Percentiles rank a stretch among this genome's conserved stretches.
phyloP scores from a whole-genome alignment of 2,329 filamentous ascomycete species.

The Torrubiella hemipterigena region DNA sequence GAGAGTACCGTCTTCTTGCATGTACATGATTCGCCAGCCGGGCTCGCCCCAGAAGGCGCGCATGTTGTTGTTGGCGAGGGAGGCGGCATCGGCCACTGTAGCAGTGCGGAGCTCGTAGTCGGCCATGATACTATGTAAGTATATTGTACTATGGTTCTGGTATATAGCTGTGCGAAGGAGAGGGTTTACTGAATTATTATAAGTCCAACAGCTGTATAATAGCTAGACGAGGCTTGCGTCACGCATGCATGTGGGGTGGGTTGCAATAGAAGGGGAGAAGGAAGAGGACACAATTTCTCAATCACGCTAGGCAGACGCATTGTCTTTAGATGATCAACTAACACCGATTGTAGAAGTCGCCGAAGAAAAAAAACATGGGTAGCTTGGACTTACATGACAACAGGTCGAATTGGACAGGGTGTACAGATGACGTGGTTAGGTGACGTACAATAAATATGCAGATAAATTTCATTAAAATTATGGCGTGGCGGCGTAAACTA shows the following conservation, averaged over 20 bases:
- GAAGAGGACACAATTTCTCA: too few species aligned
- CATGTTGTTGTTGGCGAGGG: conserved; percentile 10
- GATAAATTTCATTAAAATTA: not conserved
- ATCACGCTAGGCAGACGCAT: not conserved
- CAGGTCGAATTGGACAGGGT: too few species aligned
- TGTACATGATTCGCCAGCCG: conserved; percentile 11
- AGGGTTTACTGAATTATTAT: conserved; percentile 1
- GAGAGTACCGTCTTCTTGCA: too few species aligned
- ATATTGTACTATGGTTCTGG: not conserved
- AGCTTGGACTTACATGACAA: not conserved
- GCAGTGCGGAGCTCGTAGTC: conserved; percentile 2
- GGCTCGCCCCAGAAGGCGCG: conserved; percentile 9
- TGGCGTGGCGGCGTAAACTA: not conserved
- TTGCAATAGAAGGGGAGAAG: too few species aligned
- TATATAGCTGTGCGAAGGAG: not conserved
- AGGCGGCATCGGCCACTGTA: conserved; percentile 4
- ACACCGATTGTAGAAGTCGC: not conserved
- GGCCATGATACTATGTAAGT: not conserved
- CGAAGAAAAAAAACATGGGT: not conserved
- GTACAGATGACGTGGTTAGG: too few species aligned
- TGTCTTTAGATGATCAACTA: too few species aligned
- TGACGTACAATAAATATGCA: not conserved
- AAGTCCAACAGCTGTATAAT: not conserved
- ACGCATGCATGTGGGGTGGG: too few species aligned
- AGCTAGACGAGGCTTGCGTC: not conserved